Base-by-base conservation (phyloP, 192 early-diverging fungal genomes). In the Allomyces javanicus region DNA sequence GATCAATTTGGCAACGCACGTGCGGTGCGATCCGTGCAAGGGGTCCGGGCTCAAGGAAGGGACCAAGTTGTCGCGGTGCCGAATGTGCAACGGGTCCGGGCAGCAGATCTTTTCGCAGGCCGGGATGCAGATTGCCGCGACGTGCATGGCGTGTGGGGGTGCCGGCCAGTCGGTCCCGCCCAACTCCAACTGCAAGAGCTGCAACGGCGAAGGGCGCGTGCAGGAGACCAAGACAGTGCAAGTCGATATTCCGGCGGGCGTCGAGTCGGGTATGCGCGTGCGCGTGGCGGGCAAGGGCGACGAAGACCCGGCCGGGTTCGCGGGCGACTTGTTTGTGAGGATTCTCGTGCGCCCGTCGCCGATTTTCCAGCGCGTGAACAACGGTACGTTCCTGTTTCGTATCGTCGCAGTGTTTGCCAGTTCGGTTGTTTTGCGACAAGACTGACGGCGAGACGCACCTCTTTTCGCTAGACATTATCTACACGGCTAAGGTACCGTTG, bases 101-200 rank as follows among this genome's bases (percentile, higher is more conserved):
- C 83, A 88, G 69, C 84, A 88, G 67, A 81, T 81, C 62, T 90
- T 93, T 73, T 67, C 75, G 68, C 73, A 74, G 44, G 90, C 92
- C 43, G 93, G 94, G 27, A 95, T 94, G 83, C 88, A 91, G 63
- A 90, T 95, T 84, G 81, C 83, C 66, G 83, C 86, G 63, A 78
- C 86, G 10, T 99, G 96, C 74, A 72, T 76, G 21, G 79, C 83
- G 4, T 99, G 96, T 75, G 81, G 85, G 24, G 96, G 94, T 64
- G 81, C 83, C 62, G 96, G 96, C 4, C 75, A 79, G 11, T 70
- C 75, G 62, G 78, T 97, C 45, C 79, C 79, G 2, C 68, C 72
- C 65, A 84, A 80, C 24, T 78, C 87, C 64, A 72, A 78, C 68
- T 99, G 96, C 74, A 43, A 70, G 11, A 76, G 82, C 22, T 99